Conservation (phyloP, 2,329 filamentous ascomycete genomes). For the Aspergillus thermomutatus region DNA sequence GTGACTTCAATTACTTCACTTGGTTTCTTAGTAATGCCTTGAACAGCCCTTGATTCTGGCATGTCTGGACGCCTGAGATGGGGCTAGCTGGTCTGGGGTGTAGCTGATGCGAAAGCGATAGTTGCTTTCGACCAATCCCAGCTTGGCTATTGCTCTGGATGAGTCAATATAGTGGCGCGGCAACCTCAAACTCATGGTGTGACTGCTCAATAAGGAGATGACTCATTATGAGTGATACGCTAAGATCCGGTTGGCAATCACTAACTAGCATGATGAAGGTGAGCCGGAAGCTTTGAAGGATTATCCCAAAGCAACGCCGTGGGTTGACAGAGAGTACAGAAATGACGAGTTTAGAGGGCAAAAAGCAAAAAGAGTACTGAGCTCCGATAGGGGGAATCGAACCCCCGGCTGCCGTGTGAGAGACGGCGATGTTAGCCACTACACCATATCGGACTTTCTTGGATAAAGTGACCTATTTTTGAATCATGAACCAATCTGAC, state of each 20-base stretch:
- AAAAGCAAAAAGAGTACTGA: neutral
- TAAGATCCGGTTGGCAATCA: neutral
- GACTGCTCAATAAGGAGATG: neutral
- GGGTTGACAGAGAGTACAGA: neutral
- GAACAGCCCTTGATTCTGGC: neutral
- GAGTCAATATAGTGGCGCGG: neutral
- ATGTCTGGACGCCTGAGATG: neutral
- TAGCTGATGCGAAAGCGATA: neutral
- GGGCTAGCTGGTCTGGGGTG: neutral
- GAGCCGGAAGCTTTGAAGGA: neutral
- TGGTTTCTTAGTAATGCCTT: neutral
- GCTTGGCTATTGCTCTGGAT: neutral
- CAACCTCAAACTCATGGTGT: neutral
- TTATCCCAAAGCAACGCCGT: neutral
- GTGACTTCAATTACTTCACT: neutral
- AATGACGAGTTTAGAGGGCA: neutral
- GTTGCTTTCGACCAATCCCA: neutral
- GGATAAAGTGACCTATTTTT: too few relatives aligned
- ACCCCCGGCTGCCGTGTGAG: constrained; percentile 27
- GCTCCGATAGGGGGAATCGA: constrained; percentile 25
- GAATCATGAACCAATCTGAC: too few relatives aligned
- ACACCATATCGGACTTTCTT: constrained; percentile 13
- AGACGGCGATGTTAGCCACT: constrained; percentile 21
- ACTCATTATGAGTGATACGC: neutral
- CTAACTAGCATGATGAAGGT: neutral